These are phyloP conservation scores for Agroathelia rolfsii DNA, from an alignment of 1,284 basidiomycete genomes.

Conservation along the genomic window DNA sequence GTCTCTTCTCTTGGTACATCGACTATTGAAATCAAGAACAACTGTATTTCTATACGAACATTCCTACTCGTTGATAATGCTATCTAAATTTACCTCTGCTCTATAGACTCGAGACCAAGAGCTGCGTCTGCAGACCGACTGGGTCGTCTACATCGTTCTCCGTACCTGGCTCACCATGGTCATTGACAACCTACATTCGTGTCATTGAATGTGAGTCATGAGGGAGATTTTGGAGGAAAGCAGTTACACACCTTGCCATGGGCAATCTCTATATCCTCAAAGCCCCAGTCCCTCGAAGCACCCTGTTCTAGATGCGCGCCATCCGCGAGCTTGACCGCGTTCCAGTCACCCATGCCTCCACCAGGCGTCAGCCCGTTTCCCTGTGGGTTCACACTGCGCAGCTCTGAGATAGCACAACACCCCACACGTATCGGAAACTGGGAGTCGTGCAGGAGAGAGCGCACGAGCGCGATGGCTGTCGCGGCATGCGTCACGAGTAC, in stretches of 20 bases:
- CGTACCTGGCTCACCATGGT: conserved; percentile 51
- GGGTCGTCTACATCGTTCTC: conserved; percentile 46
- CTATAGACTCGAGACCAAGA: conserved; percentile 32
- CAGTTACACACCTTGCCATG: conserved; percentile 35
- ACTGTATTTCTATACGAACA: too few species aligned
- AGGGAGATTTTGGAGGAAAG: not conserved
- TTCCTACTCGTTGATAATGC: conserved; percentile 6
- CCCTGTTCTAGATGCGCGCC: conserved; percentile 53
- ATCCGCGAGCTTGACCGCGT: conserved; percentile 36
- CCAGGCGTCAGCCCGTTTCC: conserved; percentile 37
- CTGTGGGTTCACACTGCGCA: too few species aligned
- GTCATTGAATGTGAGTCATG: not conserved
- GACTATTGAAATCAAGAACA: too few species aligned
- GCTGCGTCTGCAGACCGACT: conserved; percentile 40
- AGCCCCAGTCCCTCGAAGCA: conserved; percentile 67
- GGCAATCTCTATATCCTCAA: conserved; percentile 55
- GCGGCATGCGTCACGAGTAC: conserved; percentile 76
- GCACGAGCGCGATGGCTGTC: conserved; percentile 60
- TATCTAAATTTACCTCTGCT: conserved; percentile 6
- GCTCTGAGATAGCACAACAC: conserved; percentile 65
- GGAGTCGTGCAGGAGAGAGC: conserved; percentile 46
- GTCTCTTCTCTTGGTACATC: too few species aligned
- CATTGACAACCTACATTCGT: conserved; percentile 43
- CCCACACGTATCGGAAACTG: conserved; percentile 48
- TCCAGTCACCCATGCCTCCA: conserved; percentile 33